A percentile compares a stretch with the other conserved stretches of the same genome.
phyloP scores from a whole-genome alignment of 257 asterid species.

The Agastache rugosa region DNA sequence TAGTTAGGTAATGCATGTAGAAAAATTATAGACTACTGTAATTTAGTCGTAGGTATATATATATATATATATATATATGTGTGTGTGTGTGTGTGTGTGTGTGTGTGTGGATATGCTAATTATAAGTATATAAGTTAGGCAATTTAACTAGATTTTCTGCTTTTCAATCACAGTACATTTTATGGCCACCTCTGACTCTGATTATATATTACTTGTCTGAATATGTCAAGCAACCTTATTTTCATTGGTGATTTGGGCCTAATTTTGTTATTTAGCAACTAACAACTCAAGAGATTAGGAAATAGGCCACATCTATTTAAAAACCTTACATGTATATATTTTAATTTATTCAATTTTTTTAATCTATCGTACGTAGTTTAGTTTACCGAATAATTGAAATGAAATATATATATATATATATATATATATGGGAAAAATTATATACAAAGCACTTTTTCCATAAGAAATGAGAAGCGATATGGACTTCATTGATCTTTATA shows the following conservation, averaged over 20 bases:
- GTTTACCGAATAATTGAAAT: background rate
- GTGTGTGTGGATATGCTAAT: too few species aligned
- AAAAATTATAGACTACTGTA: background rate
- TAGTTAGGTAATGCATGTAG: conserved; percentile 8
- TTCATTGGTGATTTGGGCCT: conserved; percentile 49
- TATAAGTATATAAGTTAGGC: conserved; percentile 10
- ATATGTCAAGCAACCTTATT: conserved; percentile 35
- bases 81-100: too few species aligned
- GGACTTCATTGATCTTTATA: too few species aligned
- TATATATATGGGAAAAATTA: too few species aligned
- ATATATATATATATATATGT: too few species aligned
- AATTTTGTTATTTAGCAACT: conserved; percentile 44
- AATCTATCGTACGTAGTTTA: background rate
- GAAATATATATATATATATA: too few species aligned
- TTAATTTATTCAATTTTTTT: background rate
- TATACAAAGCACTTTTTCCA: too few species aligned
- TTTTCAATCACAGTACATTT: conserved; percentile 9
- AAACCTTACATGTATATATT: background rate
- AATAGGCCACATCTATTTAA: background rate
- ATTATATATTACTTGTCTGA: conserved; percentile 33
- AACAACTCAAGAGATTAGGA: background rate
- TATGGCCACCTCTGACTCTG: conserved; percentile 29
- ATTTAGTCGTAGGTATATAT: conserved; percentile 23
- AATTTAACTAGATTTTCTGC: conserved; percentile 46
- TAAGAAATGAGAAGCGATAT: too few species aligned